Conservation (phyloP, 2,329 filamentous ascomycete species). For the Didymosphaeria variabile region DNA sequence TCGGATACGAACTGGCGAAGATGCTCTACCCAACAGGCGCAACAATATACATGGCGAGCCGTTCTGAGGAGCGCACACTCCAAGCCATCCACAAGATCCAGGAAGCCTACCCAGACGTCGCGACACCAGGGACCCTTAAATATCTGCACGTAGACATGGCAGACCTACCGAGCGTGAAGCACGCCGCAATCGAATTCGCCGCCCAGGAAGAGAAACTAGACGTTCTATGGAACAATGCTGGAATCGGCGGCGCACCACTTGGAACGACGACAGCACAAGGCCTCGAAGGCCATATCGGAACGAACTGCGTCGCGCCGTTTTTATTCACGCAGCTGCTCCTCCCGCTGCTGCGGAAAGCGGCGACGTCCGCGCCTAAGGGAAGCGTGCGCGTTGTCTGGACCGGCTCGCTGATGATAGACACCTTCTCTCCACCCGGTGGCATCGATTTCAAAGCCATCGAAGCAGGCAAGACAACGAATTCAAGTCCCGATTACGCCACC, state of each 20-base stretch:
- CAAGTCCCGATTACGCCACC: conserved; percentile 20
- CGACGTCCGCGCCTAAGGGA: conserved; percentile 24
- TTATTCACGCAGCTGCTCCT: conserved; percentile 50
- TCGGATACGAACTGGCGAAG: conserved; percentile 61
- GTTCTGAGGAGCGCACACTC: conserved; percentile 45
- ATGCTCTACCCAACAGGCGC: conserved; percentile 64
- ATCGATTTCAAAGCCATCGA: conserved; percentile 14
- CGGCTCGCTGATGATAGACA: conserved; percentile 17
- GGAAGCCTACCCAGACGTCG: conserved; percentile 29
- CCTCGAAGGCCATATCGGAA: conserved; percentile 44
- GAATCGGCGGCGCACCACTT: conserved; percentile 32
- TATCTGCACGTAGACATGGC: conserved; percentile 47
- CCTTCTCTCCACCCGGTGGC: conserved; percentile 9
- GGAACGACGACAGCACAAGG: conserved; percentile 26
- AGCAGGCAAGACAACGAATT: conserved; percentile 12
- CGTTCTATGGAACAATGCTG: conserved; percentile 50
- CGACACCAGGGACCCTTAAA: conserved; percentile 23
- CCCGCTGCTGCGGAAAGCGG: conserved; percentile 42
- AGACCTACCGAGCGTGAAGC: conserved; percentile 47
- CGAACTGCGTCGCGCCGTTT: conserved; percentile 50
- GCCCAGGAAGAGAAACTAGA: conserved; percentile 51
- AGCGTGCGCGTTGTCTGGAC: conserved; percentile 49
- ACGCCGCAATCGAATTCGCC: conserved; percentile 46
- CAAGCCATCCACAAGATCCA: conserved; percentile 58
- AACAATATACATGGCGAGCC: conserved; percentile 63